A percentile compares a stretch with the other conserved stretches of the same genome.
Evolutionary conservation across 1,139 yeast species (phyloP).

Genomic region (Protomyces inundatus): DNA sequence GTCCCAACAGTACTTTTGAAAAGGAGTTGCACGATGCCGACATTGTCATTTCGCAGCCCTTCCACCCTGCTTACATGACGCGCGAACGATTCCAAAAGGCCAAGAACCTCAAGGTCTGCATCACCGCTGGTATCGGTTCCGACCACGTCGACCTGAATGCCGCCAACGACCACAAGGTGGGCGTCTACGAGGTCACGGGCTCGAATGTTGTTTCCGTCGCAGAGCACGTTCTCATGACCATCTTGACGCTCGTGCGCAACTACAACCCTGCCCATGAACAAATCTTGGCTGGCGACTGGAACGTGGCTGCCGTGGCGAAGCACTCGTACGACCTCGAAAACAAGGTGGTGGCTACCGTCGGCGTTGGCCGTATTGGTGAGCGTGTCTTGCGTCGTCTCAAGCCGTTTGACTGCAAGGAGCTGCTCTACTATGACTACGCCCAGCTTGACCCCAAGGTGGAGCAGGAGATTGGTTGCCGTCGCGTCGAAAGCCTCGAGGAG

Average conservation of each 20-base stretch:
- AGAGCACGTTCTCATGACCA: constrained; percentile 74
- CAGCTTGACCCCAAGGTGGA: constrained; percentile 56
- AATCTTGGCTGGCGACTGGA: constrained; percentile 60
- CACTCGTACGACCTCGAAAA: constrained; percentile 71
- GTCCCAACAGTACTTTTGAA: constrained; percentile 56
- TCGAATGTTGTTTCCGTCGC: constrained; percentile 77
- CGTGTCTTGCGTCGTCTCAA: constrained; percentile 66
- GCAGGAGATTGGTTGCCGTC: constrained; percentile 53
- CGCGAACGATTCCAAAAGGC: constrained; percentile 63
- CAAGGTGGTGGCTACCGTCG: constrained; percentile 71
- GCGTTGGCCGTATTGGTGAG: constrained; percentile 78
- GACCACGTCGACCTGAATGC: constrained; percentile 74
- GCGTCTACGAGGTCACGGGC: constrained; percentile 77
- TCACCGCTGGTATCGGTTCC: constrained; percentile 83
- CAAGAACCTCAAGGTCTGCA: constrained; percentile 62
- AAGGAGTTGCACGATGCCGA: constrained; percentile 65
- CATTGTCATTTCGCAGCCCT: constrained; percentile 73
- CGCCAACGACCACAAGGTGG: constrained; percentile 58
- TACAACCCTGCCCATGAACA: constrained; percentile 75
- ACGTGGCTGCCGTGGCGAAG: constrained; percentile 72
- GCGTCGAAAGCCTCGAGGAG: constrained; percentile 62
- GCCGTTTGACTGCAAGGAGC: constrained; percentile 69
- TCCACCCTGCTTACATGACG: constrained; percentile 74
- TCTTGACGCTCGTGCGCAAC: constrained; percentile 62
- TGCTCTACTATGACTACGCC: constrained; percentile 73